Conservation (phyloP, 2,329 filamentous ascomycete genomes). For the Paecilomyces variotii region DNA sequence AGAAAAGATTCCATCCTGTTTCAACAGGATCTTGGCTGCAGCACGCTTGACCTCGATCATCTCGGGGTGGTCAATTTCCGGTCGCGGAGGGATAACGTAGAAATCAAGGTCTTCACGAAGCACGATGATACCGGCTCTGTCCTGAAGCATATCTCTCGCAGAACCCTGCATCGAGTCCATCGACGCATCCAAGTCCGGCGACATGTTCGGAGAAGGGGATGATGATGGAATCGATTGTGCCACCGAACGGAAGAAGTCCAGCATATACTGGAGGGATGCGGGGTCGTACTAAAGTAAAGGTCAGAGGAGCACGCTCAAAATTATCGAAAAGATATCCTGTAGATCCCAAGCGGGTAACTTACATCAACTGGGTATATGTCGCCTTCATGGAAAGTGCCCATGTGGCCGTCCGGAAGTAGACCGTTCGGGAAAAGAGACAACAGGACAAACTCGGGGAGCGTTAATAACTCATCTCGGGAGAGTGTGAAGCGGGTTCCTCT, state of each 20-base stretch:
- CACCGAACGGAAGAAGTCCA: constrained; percentile 94
- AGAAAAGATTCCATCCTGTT: constrained; percentile 92
- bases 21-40: constrained; percentile 74
- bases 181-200: constrained; percentile 50
- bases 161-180: constrained; percentile 66
- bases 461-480: constrained; percentile 88
- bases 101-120: constrained; percentile 94
- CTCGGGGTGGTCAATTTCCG: constrained; percentile 75
- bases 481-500: constrained; percentile 87
- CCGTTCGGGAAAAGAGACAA: constrained; percentile 97
- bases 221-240: constrained; percentile 81
- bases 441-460: constrained; percentile 91
- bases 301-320: background rate
- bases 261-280: constrained; percentile 93
- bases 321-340: background rate
- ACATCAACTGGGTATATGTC: constrained; percentile 98
- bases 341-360: constrained; percentile 38
- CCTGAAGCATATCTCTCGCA: constrained; percentile 69
- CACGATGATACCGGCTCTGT: constrained; percentile 92
- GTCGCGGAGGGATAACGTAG: constrained; percentile 82
- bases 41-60: constrained; percentile 97
- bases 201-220: constrained; percentile 56
- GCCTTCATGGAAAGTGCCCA: constrained; percentile 84
- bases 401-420: constrained; percentile 92
- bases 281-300: constrained; percentile 73